Base-by-base conservation (phyloP, 345 rosid species). In the Hibiscus trionum region DNA sequence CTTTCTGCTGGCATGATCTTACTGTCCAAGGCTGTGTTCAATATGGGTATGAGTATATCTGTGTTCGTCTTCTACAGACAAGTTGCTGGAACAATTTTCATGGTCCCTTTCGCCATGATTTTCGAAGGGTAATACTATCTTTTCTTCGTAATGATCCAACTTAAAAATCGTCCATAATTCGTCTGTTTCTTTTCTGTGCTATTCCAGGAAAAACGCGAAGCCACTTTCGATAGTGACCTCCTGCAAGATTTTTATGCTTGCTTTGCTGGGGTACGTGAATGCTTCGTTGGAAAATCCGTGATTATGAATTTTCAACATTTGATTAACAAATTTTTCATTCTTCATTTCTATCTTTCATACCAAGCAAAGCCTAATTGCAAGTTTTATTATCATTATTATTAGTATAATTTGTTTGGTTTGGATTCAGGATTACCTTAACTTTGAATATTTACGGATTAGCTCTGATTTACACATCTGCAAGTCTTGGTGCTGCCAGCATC, bases 31-130 rank as follows among this genome's bases (percentile, higher is more conserved):
- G 78, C 78, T 6, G 76, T 75, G 8, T 67, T 70, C 37, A 61
- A 71, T 27, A n/a, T 12, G 27, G 81, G 81, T 1, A 71, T 78
- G 78, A 79, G 53, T 59, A 67, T 52, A 11, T 79, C 19, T 66
- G 73, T 75, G 26, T 79, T 79, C 29, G 19, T 72, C 57, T 79
- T 79, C 71, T 75, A 79, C 49, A 62, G 76, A 52, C 82, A 79
- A 55, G 10, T 61, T 16, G 21, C 66, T 21, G 82, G 78, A 33
- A 55, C 76, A 26, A 26, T 79, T 26, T 52, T 71, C 73, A 65
- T 75, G 39, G 16, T 66, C 24, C 78, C 78, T 27, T 31, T 72
- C 12, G 64, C 76, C 19, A 66, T 66, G 31, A 21, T 75, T 42
- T 61, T 72, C 19, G 78, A 56, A 21, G 29, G 61, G 61, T 56